These are phyloP conservation scores for Leucocoprinus birnbaumii DNA, from an alignment of 768 basidiomycete genomes.

Conservation along the genomic window DNA sequence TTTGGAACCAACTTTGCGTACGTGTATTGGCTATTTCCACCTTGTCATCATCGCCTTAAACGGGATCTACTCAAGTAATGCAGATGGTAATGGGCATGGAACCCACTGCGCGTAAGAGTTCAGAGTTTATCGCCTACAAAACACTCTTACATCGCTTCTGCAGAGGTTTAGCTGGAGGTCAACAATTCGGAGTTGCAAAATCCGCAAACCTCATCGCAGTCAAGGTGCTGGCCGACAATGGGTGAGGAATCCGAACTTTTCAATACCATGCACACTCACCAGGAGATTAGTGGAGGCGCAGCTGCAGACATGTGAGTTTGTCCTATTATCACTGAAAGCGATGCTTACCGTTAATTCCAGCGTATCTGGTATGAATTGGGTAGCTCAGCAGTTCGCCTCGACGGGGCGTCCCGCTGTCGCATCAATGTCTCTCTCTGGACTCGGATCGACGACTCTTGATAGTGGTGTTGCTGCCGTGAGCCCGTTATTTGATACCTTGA, in stretches of 20 bases:
- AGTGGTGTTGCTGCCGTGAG: slow-evolving; percentile 24
- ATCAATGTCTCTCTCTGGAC: slow-evolving; percentile 31
- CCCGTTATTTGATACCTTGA: not conserved
- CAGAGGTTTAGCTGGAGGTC: slow-evolving; percentile 21
- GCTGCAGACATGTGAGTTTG: slow-evolving; percentile 18
- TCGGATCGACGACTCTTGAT: slow-evolving; percentile 22
- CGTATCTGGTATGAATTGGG: slow-evolving; percentile 27
- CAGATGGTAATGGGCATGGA: slow-evolving; percentile 36
- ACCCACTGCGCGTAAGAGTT: slow-evolving; percentile 27
- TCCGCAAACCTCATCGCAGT: slow-evolving; percentile 34
- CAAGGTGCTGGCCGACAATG: slow-evolving; percentile 37
- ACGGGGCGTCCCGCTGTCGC: slow-evolving; percentile 25
- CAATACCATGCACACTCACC: too few relatives aligned
- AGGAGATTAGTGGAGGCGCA: not conserved
- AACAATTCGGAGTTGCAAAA: slow-evolving; percentile 23
- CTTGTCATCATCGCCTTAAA: too few relatives aligned
- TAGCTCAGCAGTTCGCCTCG: slow-evolving; percentile 14
- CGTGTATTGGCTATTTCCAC: too few relatives aligned
- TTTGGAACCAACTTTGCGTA: not conserved
- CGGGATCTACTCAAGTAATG: slow-evolving; percentile 10
- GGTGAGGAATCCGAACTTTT: too few relatives aligned
- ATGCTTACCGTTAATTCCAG: slow-evolving; percentile 8
- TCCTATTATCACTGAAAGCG: not conserved
- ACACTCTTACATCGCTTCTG: not conserved
- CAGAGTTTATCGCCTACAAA: not conserved